These are phyloP conservation scores for Rutstroemia sp. DNA, from an alignment of 2,329 filamentous ascomycete species.

Conservation along the genomic window DNA sequence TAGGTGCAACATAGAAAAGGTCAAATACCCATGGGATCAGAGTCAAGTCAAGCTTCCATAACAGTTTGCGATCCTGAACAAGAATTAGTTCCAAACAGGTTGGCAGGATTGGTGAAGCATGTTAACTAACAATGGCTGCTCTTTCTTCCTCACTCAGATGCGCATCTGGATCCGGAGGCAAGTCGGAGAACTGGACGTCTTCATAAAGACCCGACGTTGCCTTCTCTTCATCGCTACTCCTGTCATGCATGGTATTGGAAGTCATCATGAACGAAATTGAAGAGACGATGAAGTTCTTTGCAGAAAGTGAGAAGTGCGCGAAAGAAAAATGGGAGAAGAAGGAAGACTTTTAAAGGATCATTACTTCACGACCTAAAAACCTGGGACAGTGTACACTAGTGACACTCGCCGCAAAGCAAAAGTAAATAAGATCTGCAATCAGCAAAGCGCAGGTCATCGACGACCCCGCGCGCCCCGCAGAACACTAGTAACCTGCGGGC, in stretches of 20 bases:
- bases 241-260: background rate
- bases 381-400: too few species aligned
- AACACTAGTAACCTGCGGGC: too few species aligned
- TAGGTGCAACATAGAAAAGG: background rate
- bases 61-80: slow-evolving; percentile 51
- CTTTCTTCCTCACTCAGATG: slow-evolving; percentile 56
- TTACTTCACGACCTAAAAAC: too few species aligned
- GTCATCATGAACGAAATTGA: background rate
- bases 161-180: slow-evolving; percentile 49
- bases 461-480: too few species aligned
- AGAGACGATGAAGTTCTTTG: too few species aligned
- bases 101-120: background rate
- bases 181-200: background rate
- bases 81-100: background rate
- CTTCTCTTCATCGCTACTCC: slow-evolving; percentile 8
- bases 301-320: too few species aligned
- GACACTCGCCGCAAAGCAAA: too few species aligned
- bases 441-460: too few species aligned
- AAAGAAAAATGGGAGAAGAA: too few species aligned
- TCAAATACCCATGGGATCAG: slow-evolving; percentile 49
- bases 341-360: too few species aligned
- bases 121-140: slow-evolving; percentile 46
- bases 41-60: slow-evolving; percentile 53
- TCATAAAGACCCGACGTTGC: background rate
- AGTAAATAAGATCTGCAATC: too few species aligned